phyloP scores from a whole-genome alignment of 73 alveolate species.

The Symbiodinium pilosum region DNA sequence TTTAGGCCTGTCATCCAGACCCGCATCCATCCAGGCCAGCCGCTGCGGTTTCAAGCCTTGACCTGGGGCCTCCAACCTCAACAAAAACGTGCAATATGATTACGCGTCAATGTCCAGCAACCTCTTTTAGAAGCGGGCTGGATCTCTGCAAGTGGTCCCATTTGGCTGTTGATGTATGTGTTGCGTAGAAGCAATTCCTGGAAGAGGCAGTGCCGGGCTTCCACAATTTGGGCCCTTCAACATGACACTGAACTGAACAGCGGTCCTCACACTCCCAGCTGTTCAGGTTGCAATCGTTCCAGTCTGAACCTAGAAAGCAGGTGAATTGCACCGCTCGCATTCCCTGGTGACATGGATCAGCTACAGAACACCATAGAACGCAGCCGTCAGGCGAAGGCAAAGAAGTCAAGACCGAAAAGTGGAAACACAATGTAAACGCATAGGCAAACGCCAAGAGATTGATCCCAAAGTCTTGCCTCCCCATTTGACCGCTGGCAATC shows the following conservation, averaged over 20 bases:
- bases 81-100: neutral
- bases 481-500: no score
- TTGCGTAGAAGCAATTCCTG: slow-evolving; percentile 81
- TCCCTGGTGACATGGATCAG: neutral
- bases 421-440: no score
- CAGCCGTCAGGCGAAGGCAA: neutral
- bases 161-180: slow-evolving; percentile 92
- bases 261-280: slow-evolving; percentile 93
- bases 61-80: slow-evolving; percentile 78
- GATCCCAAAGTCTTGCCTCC: no score
- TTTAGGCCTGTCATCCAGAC: slow-evolving; percentile 88
- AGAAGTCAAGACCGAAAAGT: no score
- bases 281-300: slow-evolving; percentile 85
- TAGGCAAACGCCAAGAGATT: no score
- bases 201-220: neutral
- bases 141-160: slow-evolving; percentile 95
- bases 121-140: slow-evolving; percentile 24
- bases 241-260: neutral
- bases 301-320: slow-evolving; percentile 43
- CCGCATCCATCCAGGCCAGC: slow-evolving; percentile 91
- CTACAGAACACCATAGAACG: neutral
- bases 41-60: slow-evolving; percentile 49
- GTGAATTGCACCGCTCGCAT: neutral
- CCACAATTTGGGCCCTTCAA: no score
- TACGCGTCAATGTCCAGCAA: no score